Evolutionary conservation across 2,329 filamentous ascomycete species (phyloP).

Genomic region (Juglanconis oblonga): DNA sequence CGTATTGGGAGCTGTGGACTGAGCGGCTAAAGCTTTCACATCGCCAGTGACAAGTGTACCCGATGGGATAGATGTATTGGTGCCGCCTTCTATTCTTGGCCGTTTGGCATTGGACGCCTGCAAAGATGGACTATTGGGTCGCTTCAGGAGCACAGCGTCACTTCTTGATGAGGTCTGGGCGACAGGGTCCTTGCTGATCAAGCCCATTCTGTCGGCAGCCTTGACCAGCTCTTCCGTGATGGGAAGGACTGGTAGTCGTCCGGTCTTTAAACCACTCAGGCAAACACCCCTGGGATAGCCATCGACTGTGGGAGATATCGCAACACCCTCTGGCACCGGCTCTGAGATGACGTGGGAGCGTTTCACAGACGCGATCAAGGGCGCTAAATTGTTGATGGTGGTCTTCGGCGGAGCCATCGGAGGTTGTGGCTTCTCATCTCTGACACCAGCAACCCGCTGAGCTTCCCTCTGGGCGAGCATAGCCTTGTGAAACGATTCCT

Average conservation of each 20-base stretch:
- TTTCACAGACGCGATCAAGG: background rate
- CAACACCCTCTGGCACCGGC: background rate
- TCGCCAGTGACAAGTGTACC: background rate
- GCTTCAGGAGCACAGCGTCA: conserved; percentile 5
- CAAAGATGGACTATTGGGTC: background rate
- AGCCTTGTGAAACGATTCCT: conserved; percentile 39
- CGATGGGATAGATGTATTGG: background rate
- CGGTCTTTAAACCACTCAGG: conserved; percentile 39
- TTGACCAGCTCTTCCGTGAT: conserved; percentile 37
- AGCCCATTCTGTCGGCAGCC: conserved; percentile 37
- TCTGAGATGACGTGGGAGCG: background rate
- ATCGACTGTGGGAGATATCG: conserved; percentile 13
- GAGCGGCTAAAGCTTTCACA: background rate
- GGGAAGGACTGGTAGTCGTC: conserved; percentile 34
- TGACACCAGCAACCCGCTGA: conserved; percentile 2
- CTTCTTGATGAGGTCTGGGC: conserved; percentile 16
- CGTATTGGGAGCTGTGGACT: conserved; percentile 5
- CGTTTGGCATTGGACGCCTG: conserved; percentile 4
- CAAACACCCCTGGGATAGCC: conserved; percentile 36
- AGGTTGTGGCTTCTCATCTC: conserved; percentile 3
- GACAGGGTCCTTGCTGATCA: conserved; percentile 31
- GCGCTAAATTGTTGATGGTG: conserved; percentile 10
- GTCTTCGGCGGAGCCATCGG: background rate
- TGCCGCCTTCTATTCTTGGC: background rate
- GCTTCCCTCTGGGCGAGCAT: conserved; percentile 20